A percentile compares a stretch with the other conserved stretches of the same genome.
Conservation (phyloP, 345 rosid genomes). For the Excoecaria cochinchinensis region DNA sequence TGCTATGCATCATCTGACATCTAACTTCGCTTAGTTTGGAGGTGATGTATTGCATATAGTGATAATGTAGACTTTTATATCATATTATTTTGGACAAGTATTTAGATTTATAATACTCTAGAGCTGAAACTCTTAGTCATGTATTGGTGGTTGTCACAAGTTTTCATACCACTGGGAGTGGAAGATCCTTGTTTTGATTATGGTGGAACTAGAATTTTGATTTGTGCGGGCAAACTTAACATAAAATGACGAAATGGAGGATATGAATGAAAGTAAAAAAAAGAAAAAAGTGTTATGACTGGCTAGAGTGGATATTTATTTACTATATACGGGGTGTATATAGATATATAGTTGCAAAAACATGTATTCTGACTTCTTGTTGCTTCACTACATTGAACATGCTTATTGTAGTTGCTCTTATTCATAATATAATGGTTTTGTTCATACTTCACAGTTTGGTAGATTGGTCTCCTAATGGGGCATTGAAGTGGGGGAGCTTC, state of each 20-base stretch:
- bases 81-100: neutral
- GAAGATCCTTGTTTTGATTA: neutral
- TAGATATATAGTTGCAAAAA: neutral
- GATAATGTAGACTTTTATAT: neutral
- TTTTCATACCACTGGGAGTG: neutral
- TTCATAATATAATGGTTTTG: neutral
- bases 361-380: neutral
- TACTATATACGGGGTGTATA: neutral
- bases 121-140: neutral
- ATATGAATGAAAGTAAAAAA: neutral
- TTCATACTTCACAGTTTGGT: conserved; percentile 7
- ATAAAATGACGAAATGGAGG: neutral
- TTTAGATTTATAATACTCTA: neutral
- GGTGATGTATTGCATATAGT: neutral
- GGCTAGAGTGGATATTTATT: neutral
- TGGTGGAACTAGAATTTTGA: neutral
- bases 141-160: neutral
- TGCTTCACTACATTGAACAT: neutral
- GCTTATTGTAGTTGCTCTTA: neutral
- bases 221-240: neutral
- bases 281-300: neutral
- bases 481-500: conserved; percentile 4
- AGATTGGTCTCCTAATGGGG: neutral
- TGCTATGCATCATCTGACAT: neutral
- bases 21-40: neutral